Evolutionary conservation across 352 stramenopile species (phyloP).

Genomic region (Pythium sukuiense): DNA sequence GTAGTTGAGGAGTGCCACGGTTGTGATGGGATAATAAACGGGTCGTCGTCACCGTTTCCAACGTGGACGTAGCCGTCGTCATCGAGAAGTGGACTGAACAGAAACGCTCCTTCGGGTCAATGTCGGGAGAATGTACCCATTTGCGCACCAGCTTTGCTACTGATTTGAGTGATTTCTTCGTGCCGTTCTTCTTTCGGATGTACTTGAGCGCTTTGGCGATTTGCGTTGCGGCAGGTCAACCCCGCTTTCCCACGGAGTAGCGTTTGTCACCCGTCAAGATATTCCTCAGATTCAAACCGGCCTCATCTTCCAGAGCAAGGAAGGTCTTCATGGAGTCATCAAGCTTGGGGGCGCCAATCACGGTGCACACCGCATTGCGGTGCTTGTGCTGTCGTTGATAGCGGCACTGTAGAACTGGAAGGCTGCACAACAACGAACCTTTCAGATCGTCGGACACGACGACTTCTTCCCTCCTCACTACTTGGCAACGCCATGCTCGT

Average conservation of each 20-base stretch:
- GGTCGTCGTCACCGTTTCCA: neutral
- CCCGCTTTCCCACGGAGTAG: neutral
- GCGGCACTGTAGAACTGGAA: neutral
- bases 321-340: neutral
- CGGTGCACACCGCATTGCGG: neutral
- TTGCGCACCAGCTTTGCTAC: conserved; percentile 4
- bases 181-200: neutral
- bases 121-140: neutral
- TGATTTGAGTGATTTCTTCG: neutral
- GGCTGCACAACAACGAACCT: neutral
- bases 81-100: neutral
- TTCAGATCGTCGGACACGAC: conserved; percentile 1
- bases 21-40: conserved; percentile 1
- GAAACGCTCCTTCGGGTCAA: neutral
- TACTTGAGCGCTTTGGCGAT: conserved; percentile 10
- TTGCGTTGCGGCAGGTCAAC: neutral
- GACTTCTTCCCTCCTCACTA: conserved; percentile 2
- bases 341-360: neutral
- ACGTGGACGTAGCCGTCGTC: conserved; percentile 5
- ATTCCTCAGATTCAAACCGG: neutral
- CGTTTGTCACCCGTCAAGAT: neutral
- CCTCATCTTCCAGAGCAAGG: neutral
- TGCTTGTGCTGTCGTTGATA: conserved; percentile 6
- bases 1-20: neutral
- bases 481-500: neutral